These are phyloP conservation scores for Oxytropis ochrocephala DNA, from an alignment of 306 rosid genomes.

Conservation along the genomic window DNA sequence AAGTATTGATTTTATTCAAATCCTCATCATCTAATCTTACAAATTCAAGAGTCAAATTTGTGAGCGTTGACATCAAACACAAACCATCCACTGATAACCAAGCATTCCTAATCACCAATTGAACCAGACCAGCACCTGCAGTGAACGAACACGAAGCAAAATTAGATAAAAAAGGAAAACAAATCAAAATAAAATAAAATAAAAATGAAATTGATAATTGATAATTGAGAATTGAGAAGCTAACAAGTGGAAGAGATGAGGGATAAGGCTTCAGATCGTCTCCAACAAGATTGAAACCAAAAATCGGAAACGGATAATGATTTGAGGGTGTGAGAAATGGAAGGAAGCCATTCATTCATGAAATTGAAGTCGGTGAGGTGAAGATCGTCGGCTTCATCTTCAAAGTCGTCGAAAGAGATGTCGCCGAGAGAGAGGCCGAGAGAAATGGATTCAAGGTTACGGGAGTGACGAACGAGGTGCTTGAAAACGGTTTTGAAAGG, in stretches of 20 bases:
- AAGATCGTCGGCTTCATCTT: constrained; percentile 53
- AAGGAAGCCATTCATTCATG: constrained; percentile 42
- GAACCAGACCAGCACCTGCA: constrained; percentile 41
- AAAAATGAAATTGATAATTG: not conserved
- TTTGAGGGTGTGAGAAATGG: constrained; percentile 22
- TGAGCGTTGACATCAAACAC: constrained; percentile 39
- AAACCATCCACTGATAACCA: constrained; percentile 63
- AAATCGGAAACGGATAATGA: constrained; percentile 48
- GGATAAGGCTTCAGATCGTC: constrained; percentile 41
- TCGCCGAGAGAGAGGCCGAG: constrained; percentile 50
- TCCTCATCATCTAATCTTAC: constrained; percentile 61
- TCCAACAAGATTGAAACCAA: constrained; percentile 74
- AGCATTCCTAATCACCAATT: constrained; percentile 48
- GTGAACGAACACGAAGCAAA: not conserved
- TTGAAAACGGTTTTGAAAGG: constrained; percentile 48
- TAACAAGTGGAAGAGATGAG: constrained; percentile 52
- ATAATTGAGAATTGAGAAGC: constrained; percentile 8
- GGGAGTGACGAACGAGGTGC: constrained; percentile 17
- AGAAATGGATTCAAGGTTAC: constrained; percentile 29
- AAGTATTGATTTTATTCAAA: constrained; percentile 32
- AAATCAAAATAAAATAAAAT: not conserved
- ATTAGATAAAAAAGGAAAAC: not conserved
- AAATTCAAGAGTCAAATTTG: constrained; percentile 48
- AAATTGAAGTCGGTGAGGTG: constrained; percentile 37
- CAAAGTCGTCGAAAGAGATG: constrained; percentile 41